phyloP scores from a whole-genome alignment of 2,329 filamentous ascomycete genomes.

The Fusarium metavorans region DNA sequence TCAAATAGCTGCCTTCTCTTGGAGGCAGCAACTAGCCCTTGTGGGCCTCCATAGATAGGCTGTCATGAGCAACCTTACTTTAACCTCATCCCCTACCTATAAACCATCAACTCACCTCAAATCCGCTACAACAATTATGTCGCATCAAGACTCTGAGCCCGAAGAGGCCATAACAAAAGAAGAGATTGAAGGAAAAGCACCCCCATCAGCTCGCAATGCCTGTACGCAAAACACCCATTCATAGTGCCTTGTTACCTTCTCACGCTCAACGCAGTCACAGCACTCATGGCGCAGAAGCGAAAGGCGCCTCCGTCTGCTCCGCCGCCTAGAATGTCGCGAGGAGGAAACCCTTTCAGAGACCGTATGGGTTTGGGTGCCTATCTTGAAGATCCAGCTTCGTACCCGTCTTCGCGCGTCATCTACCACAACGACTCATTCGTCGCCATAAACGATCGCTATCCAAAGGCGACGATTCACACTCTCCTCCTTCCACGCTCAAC shows the following conservation, averaged over 20 bases:
- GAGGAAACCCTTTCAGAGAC: constrained; percentile 55
- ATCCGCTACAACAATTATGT: constrained; percentile 20
- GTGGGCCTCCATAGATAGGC: constrained; percentile 1
- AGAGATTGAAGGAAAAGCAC: constrained; percentile 53
- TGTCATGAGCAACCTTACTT: constrained; percentile 18
- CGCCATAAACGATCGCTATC: constrained; percentile 84
- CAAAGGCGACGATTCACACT: constrained; percentile 86
- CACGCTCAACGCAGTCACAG: constrained; percentile 30
- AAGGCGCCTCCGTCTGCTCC: constrained; percentile 43
- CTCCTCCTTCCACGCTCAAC: constrained; percentile 85
- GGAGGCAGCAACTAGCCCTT: background rate
- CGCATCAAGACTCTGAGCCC: constrained; percentile 41
- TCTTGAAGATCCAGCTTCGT: constrained; percentile 71
- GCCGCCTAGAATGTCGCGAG: constrained; percentile 30
- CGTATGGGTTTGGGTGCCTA: constrained; percentile 77
- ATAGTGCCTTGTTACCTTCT: constrained; percentile 2
- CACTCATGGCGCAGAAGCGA: constrained; percentile 54
- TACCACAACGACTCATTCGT: constrained; percentile 77
- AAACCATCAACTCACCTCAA: background rate
- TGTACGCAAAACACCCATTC: constrained; percentile 49
- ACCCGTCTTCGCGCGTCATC: constrained; percentile 71
- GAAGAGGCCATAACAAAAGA: constrained; percentile 58
- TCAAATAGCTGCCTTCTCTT: background rate
- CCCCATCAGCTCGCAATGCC: constrained; percentile 53
- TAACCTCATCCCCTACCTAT: background rate